A percentile compares a stretch with the other conserved stretches of the same genome.
phyloP scores from a whole-genome alignment of 2,329 filamentous ascomycete species.

The Phoma sp. region DNA sequence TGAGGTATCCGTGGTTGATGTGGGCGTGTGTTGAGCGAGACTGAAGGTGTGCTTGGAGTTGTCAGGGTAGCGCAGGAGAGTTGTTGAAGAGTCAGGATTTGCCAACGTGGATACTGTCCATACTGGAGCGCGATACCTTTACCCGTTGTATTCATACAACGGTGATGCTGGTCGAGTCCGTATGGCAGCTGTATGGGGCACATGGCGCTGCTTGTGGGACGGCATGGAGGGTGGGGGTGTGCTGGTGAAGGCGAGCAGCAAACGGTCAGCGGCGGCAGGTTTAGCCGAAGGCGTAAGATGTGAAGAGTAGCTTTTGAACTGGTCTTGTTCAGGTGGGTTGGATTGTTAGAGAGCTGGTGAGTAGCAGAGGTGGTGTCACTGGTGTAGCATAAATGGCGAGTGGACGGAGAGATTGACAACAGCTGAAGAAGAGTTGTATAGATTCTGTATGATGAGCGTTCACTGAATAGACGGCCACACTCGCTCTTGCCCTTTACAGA shows the following conservation, averaged over 20 bases:
- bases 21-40: background rate
- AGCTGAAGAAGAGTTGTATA: too few relatives aligned
- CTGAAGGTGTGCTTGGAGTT: background rate
- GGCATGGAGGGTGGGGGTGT: background rate
- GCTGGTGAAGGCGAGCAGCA: constrained; percentile 1
- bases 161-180: constrained; percentile 13
- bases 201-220: too few relatives aligned
- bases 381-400: too few relatives aligned
- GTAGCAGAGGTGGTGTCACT: too few relatives aligned
- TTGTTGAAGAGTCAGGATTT: background rate
- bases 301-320: too few relatives aligned
- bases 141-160: background rate
- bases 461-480: too few relatives aligned
- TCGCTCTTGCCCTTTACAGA: too few relatives aligned
- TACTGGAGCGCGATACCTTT: background rate
- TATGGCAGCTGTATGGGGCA: constrained; percentile 23
- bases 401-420: too few relatives aligned
- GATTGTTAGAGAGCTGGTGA: too few relatives aligned
- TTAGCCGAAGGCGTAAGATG: background rate
- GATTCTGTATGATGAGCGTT: too few relatives aligned
- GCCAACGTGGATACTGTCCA: background rate
- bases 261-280: background rate
- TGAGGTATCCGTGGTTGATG: background rate
- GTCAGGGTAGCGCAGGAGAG: background rate
- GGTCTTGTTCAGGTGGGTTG: too few relatives aligned